Percentiles rank a stretch among this genome's conserved stretches.
Evolutionary conservation across 305 asterid genomes (phyloP).

Genomic region (Fraxinus greggii): DNA sequence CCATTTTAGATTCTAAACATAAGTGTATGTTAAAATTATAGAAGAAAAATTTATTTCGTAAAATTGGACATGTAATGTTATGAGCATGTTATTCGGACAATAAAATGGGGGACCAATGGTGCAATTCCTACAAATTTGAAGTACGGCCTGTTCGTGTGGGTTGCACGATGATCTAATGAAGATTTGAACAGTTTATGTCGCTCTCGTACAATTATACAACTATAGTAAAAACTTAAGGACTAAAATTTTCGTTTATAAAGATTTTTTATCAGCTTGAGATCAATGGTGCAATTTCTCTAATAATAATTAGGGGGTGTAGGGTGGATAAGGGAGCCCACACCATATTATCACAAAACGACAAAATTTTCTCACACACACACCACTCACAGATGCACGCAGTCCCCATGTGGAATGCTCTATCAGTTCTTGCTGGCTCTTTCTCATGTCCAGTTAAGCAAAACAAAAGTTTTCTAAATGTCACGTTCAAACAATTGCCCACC

Average conservation of each 20-base stretch:
- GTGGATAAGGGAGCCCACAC: conserved; percentile 28
- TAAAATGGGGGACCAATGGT: background rate
- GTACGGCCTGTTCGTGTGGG: background rate
- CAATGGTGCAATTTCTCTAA: conserved; percentile 16
- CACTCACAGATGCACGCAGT: conserved; percentile 26
- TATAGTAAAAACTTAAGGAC: background rate
- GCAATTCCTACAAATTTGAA: background rate
- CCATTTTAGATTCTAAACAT: background rate
- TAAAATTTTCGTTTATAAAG: background rate
- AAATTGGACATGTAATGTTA: background rate
- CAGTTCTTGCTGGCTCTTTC: conserved; percentile 69
- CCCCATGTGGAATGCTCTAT: conserved; percentile 67
- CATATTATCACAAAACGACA: conserved; percentile 18
- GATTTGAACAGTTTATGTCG: background rate
- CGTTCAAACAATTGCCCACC: conserved; percentile 30
- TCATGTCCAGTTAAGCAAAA: conserved; percentile 55
- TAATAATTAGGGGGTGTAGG: conserved; percentile 31
- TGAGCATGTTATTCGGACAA: background rate
- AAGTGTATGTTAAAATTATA: background rate
- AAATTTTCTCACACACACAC: conserved; percentile 23
- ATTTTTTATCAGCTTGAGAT: background rate
- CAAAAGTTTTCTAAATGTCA: conserved; percentile 35
- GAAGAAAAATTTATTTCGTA: background rate
- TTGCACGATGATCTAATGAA: background rate
- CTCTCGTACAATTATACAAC: background rate